A percentile compares a stretch with the other conserved stretches of the same genome.
Conservation (phyloP, 805 yeast species). For the Candida yuanshanica region DNA sequence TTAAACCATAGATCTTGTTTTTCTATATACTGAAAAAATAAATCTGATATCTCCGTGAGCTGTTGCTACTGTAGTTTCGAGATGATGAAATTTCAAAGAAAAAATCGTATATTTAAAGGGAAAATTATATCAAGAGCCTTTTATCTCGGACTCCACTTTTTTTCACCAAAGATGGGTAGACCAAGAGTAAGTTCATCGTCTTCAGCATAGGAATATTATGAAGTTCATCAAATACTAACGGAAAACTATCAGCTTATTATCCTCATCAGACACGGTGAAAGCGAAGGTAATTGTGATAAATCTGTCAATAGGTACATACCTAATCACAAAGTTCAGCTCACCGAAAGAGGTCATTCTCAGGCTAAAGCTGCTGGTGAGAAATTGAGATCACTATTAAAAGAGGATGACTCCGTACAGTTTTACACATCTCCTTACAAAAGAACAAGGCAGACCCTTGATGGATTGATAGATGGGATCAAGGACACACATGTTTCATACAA, state of each 20-base stretch:
- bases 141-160: too few relatives aligned
- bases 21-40: neutral
- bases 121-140: constrained; percentile 20
- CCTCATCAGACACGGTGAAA: constrained; percentile 86
- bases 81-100: neutral
- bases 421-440: constrained; percentile 84
- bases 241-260: constrained; percentile 43
- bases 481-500: constrained; percentile 40
- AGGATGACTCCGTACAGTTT: constrained; percentile 60
- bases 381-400: constrained; percentile 34
- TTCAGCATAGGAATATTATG: neutral
- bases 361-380: constrained; percentile 55
- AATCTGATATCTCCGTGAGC: neutral
- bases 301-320: constrained; percentile 71
- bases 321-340: constrained; percentile 73
- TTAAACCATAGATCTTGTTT: constrained; percentile 13
- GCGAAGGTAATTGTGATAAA: constrained; percentile 85
- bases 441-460: constrained; percentile 78
- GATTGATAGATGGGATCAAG: constrained; percentile 53
- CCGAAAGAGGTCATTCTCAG: constrained; percentile 62
- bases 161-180: constrained; percentile 18
- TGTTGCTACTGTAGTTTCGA: neutral
- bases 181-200: constrained; percentile 21
- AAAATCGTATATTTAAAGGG: too few relatives aligned
- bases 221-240: constrained; percentile 1